phyloP scores from a whole-genome alignment of 768 basidiomycete genomes.

The Clitopilus passeckerianus region DNA sequence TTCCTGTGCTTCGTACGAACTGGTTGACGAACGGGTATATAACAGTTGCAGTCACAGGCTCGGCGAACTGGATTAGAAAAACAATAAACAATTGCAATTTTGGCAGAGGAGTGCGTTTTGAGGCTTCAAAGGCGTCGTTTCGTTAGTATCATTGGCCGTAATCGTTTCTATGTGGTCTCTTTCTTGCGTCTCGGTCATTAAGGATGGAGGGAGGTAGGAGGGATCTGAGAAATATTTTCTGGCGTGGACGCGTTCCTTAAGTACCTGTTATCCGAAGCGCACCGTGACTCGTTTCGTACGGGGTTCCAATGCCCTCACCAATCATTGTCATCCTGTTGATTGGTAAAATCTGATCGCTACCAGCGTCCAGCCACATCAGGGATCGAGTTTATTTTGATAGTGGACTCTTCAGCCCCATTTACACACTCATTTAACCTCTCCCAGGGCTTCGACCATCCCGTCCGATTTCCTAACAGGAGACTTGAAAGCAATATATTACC shows the following conservation, averaged over 20 bases:
- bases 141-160: background rate
- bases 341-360: too few species aligned
- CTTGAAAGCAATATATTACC: too few species aligned
- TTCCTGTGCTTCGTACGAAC: conserved; percentile 34
- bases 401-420: too few species aligned
- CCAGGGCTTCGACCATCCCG: too few species aligned
- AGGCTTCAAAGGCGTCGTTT: background rate
- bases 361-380: too few species aligned
- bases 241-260: background rate
- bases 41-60: conserved; percentile 23
- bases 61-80: conserved; percentile 25
- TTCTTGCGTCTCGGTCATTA: background rate
- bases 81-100: conserved; percentile 30
- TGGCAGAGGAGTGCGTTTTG: conserved; percentile 21
- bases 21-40: conserved; percentile 43
- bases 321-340: too few species aligned
- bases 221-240: background rate
- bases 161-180: background rate
- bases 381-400: too few species aligned
- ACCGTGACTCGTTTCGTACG: too few species aligned
- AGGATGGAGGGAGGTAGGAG: background rate
- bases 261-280: background rate
- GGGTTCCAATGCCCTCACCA: too few species aligned
- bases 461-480: too few species aligned
- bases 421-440: too few species aligned